These are phyloP conservation scores for Pseudogymnoascus verrucosus DNA, from an alignment of 2,329 filamentous ascomycete species.

Conservation along the genomic window DNA sequence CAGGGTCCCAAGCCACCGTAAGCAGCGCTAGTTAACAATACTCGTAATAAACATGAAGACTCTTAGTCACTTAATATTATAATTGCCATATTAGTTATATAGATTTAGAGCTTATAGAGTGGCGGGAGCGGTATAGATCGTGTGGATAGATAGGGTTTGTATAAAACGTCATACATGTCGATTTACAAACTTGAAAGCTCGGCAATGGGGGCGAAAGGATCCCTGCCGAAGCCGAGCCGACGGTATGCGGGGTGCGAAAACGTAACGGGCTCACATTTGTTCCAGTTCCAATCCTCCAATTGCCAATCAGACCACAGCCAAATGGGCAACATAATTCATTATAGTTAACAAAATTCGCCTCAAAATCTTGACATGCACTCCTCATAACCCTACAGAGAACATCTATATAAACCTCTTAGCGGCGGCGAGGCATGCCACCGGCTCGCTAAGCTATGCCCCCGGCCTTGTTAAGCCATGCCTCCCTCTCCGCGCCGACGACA, in stretches of 20 bases:
- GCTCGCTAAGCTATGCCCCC: slow-evolving; percentile 44
- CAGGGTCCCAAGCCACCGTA: no score
- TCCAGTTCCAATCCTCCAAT: not conserved
- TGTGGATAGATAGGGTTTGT: not conserved
- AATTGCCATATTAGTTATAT: no score
- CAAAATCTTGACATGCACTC: slow-evolving; percentile 15
- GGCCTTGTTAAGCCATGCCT: slow-evolving; percentile 48
- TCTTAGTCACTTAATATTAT: no score
- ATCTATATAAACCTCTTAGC: slow-evolving; percentile 11
- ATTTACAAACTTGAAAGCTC: not conserved
- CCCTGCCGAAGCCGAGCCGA: not conserved
- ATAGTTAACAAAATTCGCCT: not conserved
- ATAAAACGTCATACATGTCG: not conserved
- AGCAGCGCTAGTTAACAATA: no score
- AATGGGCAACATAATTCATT: not conserved
- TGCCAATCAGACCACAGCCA: not conserved
- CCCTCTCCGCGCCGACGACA: slow-evolving; percentile 35
- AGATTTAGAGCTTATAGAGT: no score
- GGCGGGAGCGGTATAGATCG: not conserved
- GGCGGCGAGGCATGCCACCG: slow-evolving; percentile 44
- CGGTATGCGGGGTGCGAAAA: not conserved
- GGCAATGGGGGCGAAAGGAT: not conserved
- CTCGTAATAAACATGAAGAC: no score
- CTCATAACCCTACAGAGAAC: not conserved
- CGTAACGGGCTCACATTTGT: not conserved